A percentile compares a stretch with the other conserved stretches of the same genome.
Conservation (phyloP, 495 filamentous ascomycete species). For the Hypomontagnella monticulosa region DNA sequence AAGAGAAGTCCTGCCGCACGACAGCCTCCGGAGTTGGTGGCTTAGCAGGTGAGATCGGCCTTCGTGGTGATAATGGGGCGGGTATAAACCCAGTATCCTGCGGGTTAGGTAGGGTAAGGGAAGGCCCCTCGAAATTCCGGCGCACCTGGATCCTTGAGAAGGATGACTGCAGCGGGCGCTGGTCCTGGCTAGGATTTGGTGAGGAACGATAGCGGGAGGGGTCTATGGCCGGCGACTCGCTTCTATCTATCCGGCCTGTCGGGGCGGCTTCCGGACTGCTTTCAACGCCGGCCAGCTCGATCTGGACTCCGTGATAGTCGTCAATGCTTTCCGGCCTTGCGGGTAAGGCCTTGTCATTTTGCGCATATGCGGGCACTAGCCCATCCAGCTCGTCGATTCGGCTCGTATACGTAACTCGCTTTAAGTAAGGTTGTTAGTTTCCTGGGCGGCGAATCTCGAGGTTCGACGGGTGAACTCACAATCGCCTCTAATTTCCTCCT, state of each 20-base stretch:
- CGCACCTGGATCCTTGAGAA: constrained; percentile 58
- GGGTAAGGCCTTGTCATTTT: constrained; percentile 77
- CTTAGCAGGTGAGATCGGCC: constrained; percentile 56
- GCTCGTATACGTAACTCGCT: constrained; percentile 89
- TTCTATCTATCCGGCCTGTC: constrained; percentile 54
- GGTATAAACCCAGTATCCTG: constrained; percentile 66
- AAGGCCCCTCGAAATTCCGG: constrained; percentile 48
- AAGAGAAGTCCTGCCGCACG: constrained; percentile 54
- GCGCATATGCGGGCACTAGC: constrained; percentile 67
- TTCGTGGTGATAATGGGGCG: constrained; percentile 71
- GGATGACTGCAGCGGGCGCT: constrained; percentile 53
- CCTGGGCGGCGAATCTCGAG: neutral
- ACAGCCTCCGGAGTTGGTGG: constrained; percentile 51
- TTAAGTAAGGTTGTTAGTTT: constrained; percentile 28
- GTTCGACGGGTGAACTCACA: constrained; percentile 65
- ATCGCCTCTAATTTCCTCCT: constrained; percentile 89
- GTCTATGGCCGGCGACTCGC: constrained; percentile 38
- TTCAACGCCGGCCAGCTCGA: constrained; percentile 61
- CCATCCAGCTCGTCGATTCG: constrained; percentile 85
- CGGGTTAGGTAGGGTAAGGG: constrained; percentile 51
- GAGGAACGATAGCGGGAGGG: constrained; percentile 37
- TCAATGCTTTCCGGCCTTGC: constrained; percentile 74
- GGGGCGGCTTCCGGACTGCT: constrained; percentile 57
- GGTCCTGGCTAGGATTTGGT: constrained; percentile 33
- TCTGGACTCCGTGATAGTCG: constrained; percentile 65